phyloP scores from a whole-genome alignment of 1,139 yeast genomes.

The Tardiomyces blankii region DNA sequence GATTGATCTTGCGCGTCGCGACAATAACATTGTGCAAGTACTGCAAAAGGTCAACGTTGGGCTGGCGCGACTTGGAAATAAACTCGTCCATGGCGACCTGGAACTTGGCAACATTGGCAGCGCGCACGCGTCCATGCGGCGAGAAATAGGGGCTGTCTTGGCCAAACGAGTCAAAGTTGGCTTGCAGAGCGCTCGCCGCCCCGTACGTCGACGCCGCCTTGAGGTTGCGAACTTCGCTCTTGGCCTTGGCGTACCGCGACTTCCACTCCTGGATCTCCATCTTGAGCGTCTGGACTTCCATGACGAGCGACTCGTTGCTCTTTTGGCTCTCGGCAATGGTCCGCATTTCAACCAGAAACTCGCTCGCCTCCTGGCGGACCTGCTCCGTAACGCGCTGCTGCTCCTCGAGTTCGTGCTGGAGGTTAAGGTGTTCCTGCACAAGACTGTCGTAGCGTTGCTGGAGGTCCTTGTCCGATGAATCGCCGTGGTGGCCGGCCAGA shows the following conservation, averaged over 20 bases:
- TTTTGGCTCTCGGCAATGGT: constrained; percentile 23
- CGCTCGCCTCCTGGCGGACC: constrained; percentile 31
- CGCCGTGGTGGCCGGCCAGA: not conserved
- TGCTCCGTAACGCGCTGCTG: constrained; percentile 30
- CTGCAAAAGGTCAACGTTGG: constrained; percentile 17
- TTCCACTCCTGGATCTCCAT: constrained; percentile 29
- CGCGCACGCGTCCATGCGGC: constrained; percentile 16
- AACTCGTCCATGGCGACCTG: constrained; percentile 25
- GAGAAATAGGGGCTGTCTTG: constrained; percentile 2
- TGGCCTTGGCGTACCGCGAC: constrained; percentile 22
- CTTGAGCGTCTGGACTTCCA: constrained; percentile 21
- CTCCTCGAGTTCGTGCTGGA: constrained; percentile 21
- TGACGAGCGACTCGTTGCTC: constrained; percentile 13
- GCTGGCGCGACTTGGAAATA: constrained; percentile 18
- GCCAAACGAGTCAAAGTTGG: not conserved
- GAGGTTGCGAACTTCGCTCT: constrained; percentile 20
- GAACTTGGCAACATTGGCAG: constrained; percentile 18
- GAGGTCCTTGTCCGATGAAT: not conserved
- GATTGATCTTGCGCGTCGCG: constrained; percentile 26
- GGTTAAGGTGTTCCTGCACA: constrained; percentile 3
- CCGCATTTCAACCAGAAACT: constrained; percentile 31
- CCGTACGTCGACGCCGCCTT: constrained; percentile 20
- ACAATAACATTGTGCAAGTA: constrained; percentile 24
- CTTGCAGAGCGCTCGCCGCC: not conserved
- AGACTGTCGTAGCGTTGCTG: constrained; percentile 5